Evolutionary conservation across 495 filamentous ascomycete species (phyloP).

Genomic region (Podospora pseudoanserina): DNA sequence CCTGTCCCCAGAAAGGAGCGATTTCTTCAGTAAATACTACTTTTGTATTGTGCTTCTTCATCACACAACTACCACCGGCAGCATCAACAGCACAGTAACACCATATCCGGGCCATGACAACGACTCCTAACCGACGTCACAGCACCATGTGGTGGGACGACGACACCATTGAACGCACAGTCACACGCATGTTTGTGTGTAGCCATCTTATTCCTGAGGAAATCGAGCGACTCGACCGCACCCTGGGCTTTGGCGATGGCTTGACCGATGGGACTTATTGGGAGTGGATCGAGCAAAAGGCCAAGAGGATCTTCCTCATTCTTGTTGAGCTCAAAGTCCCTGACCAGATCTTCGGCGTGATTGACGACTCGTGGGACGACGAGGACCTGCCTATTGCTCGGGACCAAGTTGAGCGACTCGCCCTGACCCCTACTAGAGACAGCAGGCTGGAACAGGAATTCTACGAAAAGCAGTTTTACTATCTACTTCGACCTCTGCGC

Average conservation of each 20-base stretch:
- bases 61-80: background rate
- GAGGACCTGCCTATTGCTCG: constrained; percentile 77
- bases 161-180: constrained; percentile 67
- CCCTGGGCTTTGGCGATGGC: constrained; percentile 78
- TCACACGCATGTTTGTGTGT: constrained; percentile 66
- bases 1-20: background rate
- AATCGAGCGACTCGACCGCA: constrained; percentile 62
- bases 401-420: constrained; percentile 64
- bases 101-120: background rate
- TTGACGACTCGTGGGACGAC: constrained; percentile 86
- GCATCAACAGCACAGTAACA: background rate
- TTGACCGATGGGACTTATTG: constrained; percentile 87
- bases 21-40: background rate
- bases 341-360: constrained; percentile 78
- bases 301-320: constrained; percentile 77
- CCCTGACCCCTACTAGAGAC: constrained; percentile 57
- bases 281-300: constrained; percentile 83
- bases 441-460: constrained; percentile 68
- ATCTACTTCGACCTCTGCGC: constrained; percentile 65
- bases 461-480: constrained; percentile 77
- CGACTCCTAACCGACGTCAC: constrained; percentile 11
- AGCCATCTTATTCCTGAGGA: constrained; percentile 63
- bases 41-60: background rate
- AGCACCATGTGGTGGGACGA: constrained; percentile 71
- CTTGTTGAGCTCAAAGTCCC: constrained; percentile 75